Conservation (phyloP, 2,329 filamentous ascomycete genomes). For the Colletotrichum abscissum region DNA sequence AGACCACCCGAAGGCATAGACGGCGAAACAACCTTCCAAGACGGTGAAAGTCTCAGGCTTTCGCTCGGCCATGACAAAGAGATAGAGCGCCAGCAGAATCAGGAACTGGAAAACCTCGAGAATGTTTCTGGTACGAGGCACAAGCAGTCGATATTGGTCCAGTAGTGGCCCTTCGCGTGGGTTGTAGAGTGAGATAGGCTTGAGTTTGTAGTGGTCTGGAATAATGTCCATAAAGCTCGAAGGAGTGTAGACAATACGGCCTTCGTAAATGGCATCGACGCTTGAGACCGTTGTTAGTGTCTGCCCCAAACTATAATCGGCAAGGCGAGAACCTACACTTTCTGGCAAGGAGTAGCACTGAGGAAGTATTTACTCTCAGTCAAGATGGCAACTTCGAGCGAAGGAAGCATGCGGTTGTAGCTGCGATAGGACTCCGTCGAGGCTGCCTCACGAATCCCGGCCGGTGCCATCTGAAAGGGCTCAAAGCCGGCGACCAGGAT, state of each 20-base stretch:
- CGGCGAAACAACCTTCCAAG: slow-evolving; percentile 74
- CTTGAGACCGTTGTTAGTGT: slow-evolving; percentile 37
- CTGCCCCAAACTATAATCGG: slow-evolving; percentile 63
- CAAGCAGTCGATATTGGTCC: slow-evolving; percentile 87
- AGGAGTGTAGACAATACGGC: slow-evolving; percentile 84
- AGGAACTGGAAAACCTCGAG: slow-evolving; percentile 82
- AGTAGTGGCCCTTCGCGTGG: slow-evolving; percentile 79
- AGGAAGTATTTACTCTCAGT: slow-evolving; percentile 85
- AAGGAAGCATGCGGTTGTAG: slow-evolving; percentile 73
- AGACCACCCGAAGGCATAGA: slow-evolving; percentile 84
- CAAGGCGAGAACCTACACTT: slow-evolving; percentile 61
- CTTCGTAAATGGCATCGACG: slow-evolving; percentile 84
- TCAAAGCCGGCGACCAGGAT: slow-evolving; percentile 87
- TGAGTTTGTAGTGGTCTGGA: slow-evolving; percentile 86
- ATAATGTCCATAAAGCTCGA: slow-evolving; percentile 86
- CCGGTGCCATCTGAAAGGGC: slow-evolving; percentile 85
- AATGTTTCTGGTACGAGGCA: slow-evolving; percentile 80
- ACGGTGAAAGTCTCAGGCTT: slow-evolving; percentile 66
- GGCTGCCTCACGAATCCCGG: slow-evolving; percentile 70
- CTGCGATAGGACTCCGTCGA: slow-evolving; percentile 60
- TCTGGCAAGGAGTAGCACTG: slow-evolving; percentile 81
- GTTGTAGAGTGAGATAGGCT: slow-evolving; percentile 84
- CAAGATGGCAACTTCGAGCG: slow-evolving; percentile 85
- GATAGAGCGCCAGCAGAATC: slow-evolving; percentile 75
- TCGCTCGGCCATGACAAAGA: slow-evolving; percentile 77